Percentiles rank a stretch among this genome's conserved stretches.
Conservation (phyloP, 306 rosid genomes). For the Medicago truncatula region MtrunA17r5.0-ANR NC_053048.1:53432501-53433000, state of each 20-base stretch:
- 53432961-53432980: slow-evolving; percentile 43
- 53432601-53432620: slow-evolving; percentile 29
- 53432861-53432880: slow-evolving; percentile 61
- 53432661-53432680: slow-evolving; percentile 49
- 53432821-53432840: slow-evolving; percentile 71
- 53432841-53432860: slow-evolving; percentile 71
- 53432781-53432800: slow-evolving; percentile 53
- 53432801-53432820: slow-evolving; percentile 60
- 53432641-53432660: slow-evolving; percentile 37
- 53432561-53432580: slow-evolving; percentile 41
- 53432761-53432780: slow-evolving; percentile 30
- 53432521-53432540: too few relatives aligned
- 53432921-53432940: slow-evolving; percentile 42
- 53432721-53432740: slow-evolving; percentile 52
- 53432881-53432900: slow-evolving; percentile 67
- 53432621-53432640: slow-evolving; percentile 42
- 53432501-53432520: slow-evolving; percentile 19
- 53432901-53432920: slow-evolving; percentile 62
- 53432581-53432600: slow-evolving; percentile 34
- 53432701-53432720: slow-evolving; percentile 48
- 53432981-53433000: slow-evolving; percentile 17
- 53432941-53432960: slow-evolving; percentile 26
- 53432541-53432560: slow-evolving; percentile 39
- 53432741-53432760: slow-evolving; percentile 44
- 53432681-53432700: slow-evolving; percentile 49